These are phyloP conservation scores for Penicillium verrucosum DNA, from an alignment of 2,329 filamentous ascomycete species.

Conservation along the genomic window DNA sequence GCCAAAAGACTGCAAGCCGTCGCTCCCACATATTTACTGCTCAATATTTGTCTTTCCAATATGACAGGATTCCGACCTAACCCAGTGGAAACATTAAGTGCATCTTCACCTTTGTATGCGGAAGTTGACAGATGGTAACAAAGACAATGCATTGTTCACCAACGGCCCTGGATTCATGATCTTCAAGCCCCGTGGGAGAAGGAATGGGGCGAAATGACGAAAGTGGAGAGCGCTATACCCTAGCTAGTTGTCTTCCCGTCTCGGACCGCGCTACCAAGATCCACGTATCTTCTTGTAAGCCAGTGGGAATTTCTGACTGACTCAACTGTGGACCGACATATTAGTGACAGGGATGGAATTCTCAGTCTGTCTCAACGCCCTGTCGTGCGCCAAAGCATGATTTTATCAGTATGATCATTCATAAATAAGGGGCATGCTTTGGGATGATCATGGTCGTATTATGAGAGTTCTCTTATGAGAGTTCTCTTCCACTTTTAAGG, in stretches of 20 bases:
- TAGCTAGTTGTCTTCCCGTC: background rate
- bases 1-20: no score
- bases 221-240: background rate
- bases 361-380: background rate
- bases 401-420: background rate
- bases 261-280: background rate
- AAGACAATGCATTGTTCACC: background rate
- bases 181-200: no score
- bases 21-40: background rate
- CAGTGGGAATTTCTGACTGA: background rate
- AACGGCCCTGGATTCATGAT: background rate
- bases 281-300: background rate
- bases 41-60: background rate
- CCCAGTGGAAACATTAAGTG: background rate
- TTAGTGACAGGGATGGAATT: background rate
- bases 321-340: background rate
- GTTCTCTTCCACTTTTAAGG: background rate
- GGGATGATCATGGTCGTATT: background rate
- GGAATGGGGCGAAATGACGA: background rate
- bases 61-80: background rate
- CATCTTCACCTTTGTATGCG: background rate
- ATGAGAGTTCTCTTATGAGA: background rate
- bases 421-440: background rate
- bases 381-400: background rate
- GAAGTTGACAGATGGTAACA: background rate